Percentiles rank a stretch among this genome's conserved stretches.
Conservation (phyloP, 805 yeast species). For the Sugiyamaella floridensis region DNA sequence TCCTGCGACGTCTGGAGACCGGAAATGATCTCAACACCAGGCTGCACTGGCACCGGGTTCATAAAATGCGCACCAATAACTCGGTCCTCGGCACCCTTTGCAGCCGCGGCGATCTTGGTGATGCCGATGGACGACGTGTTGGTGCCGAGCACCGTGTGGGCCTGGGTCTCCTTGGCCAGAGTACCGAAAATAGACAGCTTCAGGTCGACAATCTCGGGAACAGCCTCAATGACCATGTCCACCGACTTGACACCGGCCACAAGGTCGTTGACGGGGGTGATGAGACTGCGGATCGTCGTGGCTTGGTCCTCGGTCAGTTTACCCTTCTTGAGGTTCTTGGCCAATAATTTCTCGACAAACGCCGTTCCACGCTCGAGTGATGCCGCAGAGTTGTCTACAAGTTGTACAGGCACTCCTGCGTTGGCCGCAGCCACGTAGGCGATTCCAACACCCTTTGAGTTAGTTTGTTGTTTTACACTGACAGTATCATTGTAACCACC, state of each 20-base stretch:
- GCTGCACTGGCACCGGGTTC: conserved; percentile 42
- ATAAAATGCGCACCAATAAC: conserved; percentile 39
- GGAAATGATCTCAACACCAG: conserved; percentile 37
- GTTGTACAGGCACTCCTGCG: conserved; percentile 32
- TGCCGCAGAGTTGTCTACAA: conserved; percentile 30
- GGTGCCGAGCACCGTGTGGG: conserved; percentile 33
- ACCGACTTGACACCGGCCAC: conserved; percentile 24
- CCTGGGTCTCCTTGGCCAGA: conserved; percentile 27
- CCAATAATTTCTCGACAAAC: conserved; percentile 34
- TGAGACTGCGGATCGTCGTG: conserved; percentile 23
- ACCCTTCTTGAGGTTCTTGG: conserved; percentile 33
- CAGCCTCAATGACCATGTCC: conserved; percentile 39
- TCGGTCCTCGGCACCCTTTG: conserved; percentile 34
- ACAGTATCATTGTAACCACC: too few relatives aligned
- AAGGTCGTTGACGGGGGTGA: conserved; percentile 23
- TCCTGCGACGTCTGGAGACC: conserved; percentile 37
- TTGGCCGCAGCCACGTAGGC: conserved; percentile 37
- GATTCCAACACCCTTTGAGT: conserved; percentile 36
- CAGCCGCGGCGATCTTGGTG: conserved; percentile 39
- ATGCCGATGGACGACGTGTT: conserved; percentile 39
- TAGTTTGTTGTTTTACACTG: too few relatives aligned
- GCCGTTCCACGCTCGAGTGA: conserved; percentile 30
- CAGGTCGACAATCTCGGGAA: conserved; percentile 35
- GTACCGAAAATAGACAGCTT: conserved; percentile 32
- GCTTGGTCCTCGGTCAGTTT: conserved; percentile 30